Evolutionary conservation across 2,329 filamentous ascomycete species (phyloP), one percentile per base, ranked within the genome.

Genomic region (Diplodia seriata): DNA sequence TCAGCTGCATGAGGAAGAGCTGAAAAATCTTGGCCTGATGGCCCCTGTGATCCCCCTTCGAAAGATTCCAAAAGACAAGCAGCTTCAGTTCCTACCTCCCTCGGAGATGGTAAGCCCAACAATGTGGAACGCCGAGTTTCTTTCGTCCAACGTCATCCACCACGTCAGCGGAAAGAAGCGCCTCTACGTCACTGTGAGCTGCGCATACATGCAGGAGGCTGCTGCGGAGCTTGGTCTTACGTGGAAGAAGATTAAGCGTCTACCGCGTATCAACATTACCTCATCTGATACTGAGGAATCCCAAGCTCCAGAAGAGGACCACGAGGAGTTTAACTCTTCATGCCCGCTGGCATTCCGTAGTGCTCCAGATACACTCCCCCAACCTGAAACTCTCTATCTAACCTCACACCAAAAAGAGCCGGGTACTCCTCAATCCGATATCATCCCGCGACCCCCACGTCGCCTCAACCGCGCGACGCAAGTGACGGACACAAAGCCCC

Each of bases 11-110:
- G 50, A 57, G 74, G 43, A 71, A 73, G 68, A 76, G n/a, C 67
- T 68, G 40, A 62, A 72, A 0, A 73, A 74, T 47, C 80, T 89
- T 23, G 91, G 89, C 6, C 81, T 94, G 20, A 84, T 86, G 66
- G 88, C 90, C 53, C 79, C 86, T 0, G 92, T 91, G 85, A 85
- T 94, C n/a, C 91, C 91, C 5, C 81, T 94, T 20, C 87, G 91
- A 62, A 94, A 94, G 76, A 81, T 92, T 2, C 87, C 91, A 74
- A 92, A 90, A 74, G 90, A 92, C 68, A 89, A 89, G 0, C 86
- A 88, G 31, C 83, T 94, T 7, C 87, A 88, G 1, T 93, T 93
- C 72, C 82, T 94, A 12, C 86, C 85, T 6, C 88, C 87, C 1
- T 82, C 87, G 1, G 91, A 94, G 76, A 91, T 94, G 87, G 79